phyloP scores from a whole-genome alignment of 2,329 filamentous ascomycete genomes.

The Paracamarosporium sp. region DNA sequence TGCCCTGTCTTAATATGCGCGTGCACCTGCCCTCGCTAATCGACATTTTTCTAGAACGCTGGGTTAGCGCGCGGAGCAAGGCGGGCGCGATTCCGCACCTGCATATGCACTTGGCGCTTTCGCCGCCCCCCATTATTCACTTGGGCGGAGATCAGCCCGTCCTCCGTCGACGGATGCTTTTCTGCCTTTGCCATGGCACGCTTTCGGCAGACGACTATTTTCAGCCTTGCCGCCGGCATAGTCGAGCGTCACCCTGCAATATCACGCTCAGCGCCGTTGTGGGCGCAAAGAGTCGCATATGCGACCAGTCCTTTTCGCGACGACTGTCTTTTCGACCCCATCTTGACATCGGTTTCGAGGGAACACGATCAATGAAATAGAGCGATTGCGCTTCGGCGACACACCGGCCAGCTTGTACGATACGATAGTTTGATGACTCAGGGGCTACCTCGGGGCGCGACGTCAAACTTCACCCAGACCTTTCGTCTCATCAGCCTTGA shows the following conservation, averaged over 20 bases:
- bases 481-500: not conserved
- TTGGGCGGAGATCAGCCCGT: conserved; percentile 11
- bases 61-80: conserved; percentile 2
- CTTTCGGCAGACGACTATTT: not conserved
- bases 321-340: not conserved
- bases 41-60: conserved; percentile 7
- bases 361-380: not conserved
- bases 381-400: not conserved
- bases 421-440: not conserved
- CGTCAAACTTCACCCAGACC: not conserved
- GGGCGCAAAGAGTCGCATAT: too few relatives aligned
- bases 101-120: conserved; percentile 1
- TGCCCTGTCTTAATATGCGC: conserved; percentile 6
- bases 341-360: too few relatives aligned
- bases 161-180: not conserved
- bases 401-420: not conserved
- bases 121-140: not conserved
- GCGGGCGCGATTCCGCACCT: conserved; percentile 10
- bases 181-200: not conserved
- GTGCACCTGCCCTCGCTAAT: conserved; percentile 9
- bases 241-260: too few relatives aligned
- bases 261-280: too few relatives aligned
- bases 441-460: not conserved
- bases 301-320: too few relatives aligned
- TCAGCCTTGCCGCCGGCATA: not conserved